A percentile compares a stretch with the other conserved stretches of the same genome.
Evolutionary conservation across 805 yeast genomes (phyloP).

Genomic region (Monosporozyma aquatica): DNA sequence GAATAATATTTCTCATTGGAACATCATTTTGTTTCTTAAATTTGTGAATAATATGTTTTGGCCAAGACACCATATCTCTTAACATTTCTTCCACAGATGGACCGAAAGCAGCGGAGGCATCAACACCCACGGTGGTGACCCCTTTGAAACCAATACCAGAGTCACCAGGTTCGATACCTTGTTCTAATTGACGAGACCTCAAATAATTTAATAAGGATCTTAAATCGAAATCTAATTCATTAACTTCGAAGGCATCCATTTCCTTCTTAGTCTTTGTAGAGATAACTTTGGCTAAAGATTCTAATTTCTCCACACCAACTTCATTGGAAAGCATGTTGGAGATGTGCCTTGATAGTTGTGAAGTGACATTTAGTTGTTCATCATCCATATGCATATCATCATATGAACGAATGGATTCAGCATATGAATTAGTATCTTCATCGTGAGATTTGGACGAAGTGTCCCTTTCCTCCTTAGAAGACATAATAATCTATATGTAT

Average conservation of each 20-base stretch:
- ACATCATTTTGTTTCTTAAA: constrained; percentile 29
- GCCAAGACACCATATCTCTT: constrained; percentile 28
- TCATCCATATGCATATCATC: constrained; percentile 11
- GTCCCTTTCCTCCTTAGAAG: constrained; percentile 17
- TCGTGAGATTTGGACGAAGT: constrained; percentile 12
- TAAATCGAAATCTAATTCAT: constrained; percentile 40
- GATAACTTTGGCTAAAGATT: constrained; percentile 41
- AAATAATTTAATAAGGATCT: constrained; percentile 35
- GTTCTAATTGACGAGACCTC: constrained; percentile 32
- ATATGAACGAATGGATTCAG: constrained; percentile 21
- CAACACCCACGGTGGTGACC: constrained; percentile 40
- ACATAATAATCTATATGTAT: constrained; percentile 9
- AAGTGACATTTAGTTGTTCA: constrained; percentile 20
- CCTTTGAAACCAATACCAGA: constrained; percentile 43
- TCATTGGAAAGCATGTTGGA: constrained; percentile 29
- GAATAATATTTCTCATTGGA: constrained; percentile 33
- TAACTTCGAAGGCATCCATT: constrained; percentile 36
- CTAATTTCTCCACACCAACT: constrained; percentile 34
- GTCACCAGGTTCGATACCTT: constrained; percentile 40
- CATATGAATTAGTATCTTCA: constrained; percentile 15
- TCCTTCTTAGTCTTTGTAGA: constrained; percentile 42
- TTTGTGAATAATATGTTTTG: constrained; percentile 16
- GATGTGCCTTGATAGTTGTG: constrained; percentile 26
- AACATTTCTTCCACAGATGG: constrained; percentile 39
- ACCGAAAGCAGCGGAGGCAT: constrained; percentile 45